Percentiles rank a stretch among this genome's conserved stretches.
Evolutionary conservation across 345 rosid genomes (phyloP).

Genomic region (Bruguiera sexangula): DNA sequence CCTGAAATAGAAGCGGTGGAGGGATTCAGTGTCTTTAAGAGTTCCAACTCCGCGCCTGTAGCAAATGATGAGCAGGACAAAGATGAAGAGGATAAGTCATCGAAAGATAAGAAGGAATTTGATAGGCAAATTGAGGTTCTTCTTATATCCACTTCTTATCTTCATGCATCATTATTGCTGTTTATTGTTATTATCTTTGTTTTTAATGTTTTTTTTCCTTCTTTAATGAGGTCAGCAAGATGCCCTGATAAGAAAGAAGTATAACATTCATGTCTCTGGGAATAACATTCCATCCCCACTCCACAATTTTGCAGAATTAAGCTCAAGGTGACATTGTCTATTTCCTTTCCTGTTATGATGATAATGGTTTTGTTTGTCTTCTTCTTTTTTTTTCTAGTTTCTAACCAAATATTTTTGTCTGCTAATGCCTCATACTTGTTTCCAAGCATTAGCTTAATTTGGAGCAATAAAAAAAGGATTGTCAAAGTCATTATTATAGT

Average conservation of each 20-base stretch:
- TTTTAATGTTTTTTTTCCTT: background rate
- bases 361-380: background rate
- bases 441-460: no score
- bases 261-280: slow-evolving; percentile 78
- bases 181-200: background rate
- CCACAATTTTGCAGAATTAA: slow-evolving; percentile 58
- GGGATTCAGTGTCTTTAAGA: slow-evolving; percentile 74
- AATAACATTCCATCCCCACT: slow-evolving; percentile 73
- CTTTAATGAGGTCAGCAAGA: slow-evolving; percentile 48
- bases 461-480: no score
- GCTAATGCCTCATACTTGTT: background rate
- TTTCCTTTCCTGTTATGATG: slow-evolving; percentile 11
- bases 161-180: background rate
- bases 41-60: slow-evolving; percentile 33
- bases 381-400: background rate
- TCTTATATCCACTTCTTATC: background rate
- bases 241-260: slow-evolving; percentile 61
- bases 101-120: slow-evolving; percentile 50
- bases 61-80: slow-evolving; percentile 21
- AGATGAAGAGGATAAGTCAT: slow-evolving; percentile 26
- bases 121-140: slow-evolving; percentile 65
- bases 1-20: slow-evolving; percentile 48
- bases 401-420: background rate
- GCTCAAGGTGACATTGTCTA: slow-evolving; percentile 46
- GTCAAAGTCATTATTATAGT: no score